Conservation (phyloP, 805 yeast species). For the Priceomyces medius region DNA sequence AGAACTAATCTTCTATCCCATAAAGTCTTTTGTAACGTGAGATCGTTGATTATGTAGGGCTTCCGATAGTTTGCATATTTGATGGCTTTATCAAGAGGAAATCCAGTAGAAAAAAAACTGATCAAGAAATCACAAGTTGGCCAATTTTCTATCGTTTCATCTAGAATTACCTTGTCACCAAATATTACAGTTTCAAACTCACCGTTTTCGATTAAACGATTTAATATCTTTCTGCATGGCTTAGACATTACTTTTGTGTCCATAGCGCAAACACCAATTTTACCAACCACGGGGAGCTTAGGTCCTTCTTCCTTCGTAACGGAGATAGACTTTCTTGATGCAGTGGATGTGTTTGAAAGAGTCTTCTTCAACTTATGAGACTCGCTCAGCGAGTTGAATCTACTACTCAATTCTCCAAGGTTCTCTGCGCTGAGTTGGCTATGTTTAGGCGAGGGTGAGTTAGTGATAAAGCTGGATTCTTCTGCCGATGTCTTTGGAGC, state of each 20-base stretch:
- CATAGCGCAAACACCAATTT: slow-evolving; percentile 98
- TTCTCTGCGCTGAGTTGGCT: slow-evolving; percentile 17
- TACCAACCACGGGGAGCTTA: slow-evolving; percentile 73
- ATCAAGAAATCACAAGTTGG: slow-evolving; percentile 96
- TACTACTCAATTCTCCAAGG: slow-evolving; percentile 14
- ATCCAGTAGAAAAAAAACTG: slow-evolving; percentile 92
- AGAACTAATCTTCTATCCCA: slow-evolving; percentile 96
- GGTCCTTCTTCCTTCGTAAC: slow-evolving; percentile 45
- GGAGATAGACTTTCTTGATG: slow-evolving; percentile 29
- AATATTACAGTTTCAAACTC: slow-evolving; percentile 96
- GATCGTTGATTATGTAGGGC: slow-evolving; percentile 86
- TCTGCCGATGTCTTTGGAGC: slow-evolving; percentile 59
- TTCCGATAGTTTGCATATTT: slow-evolving; percentile 83
- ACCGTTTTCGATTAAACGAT: slow-evolving; percentile 83
- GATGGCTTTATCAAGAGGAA: slow-evolving; percentile 95
- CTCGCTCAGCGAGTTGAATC: slow-evolving; percentile 20
- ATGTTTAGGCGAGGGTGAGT: slow-evolving; percentile 9
- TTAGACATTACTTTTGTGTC: slow-evolving; percentile 93
- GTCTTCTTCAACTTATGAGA: slow-evolving; percentile 31
- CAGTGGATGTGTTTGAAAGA: slow-evolving; percentile 33
- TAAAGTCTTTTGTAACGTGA: slow-evolving; percentile 86
- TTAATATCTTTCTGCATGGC: slow-evolving; percentile 90
- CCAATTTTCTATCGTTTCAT: slow-evolving; percentile 95
- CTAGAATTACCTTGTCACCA: slow-evolving; percentile 95
- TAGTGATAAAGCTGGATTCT: slow-evolving; percentile 21